A percentile compares a stretch with the other conserved stretches of the same genome.
Conservation (phyloP, 192 early-diverging fungal species). For the Linnemannia elongata region DNA sequence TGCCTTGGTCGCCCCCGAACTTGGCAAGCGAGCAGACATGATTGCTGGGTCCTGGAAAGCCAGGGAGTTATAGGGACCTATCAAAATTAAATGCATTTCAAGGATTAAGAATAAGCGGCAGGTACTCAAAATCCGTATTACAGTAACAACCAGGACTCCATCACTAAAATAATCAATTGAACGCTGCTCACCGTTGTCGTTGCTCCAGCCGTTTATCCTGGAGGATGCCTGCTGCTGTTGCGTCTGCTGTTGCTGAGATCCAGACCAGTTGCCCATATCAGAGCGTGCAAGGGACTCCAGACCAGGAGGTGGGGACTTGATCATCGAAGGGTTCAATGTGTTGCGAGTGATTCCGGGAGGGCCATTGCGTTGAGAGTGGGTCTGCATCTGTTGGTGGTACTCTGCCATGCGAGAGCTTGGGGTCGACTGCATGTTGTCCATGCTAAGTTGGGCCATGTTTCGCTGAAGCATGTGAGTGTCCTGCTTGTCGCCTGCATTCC, state of each 20-base stretch:
- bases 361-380: conserved; percentile 29
- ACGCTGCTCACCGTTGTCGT: neutral
- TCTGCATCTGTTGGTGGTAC: conserved; percentile 45
- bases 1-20: conserved; percentile 19
- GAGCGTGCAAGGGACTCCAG: conserved; percentile 29
- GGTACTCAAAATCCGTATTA: neutral
- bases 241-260: conserved; percentile 33
- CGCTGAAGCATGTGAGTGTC: conserved; percentile 22
- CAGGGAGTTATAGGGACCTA: conserved; percentile 13
- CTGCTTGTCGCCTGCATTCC: conserved; percentile 33
- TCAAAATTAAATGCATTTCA: neutral
- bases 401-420: conserved; percentile 53
- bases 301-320: conserved; percentile 51
- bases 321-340: conserved; percentile 19
- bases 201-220: conserved; percentile 37
- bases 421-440: conserved; percentile 40
- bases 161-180: neutral
- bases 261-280: conserved; percentile 32
- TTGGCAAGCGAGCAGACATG: conserved; percentile 63
- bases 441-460: conserved; percentile 35
- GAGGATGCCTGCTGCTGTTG: conserved; percentile 37
- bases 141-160: neutral
- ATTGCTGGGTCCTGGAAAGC: conserved; percentile 73
- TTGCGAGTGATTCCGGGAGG: conserved; percentile 49
- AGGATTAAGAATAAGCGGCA: neutral